Conservation (phyloP, 2,329 filamentous ascomycete genomes). For the Fusarium marasasianum region DNA sequence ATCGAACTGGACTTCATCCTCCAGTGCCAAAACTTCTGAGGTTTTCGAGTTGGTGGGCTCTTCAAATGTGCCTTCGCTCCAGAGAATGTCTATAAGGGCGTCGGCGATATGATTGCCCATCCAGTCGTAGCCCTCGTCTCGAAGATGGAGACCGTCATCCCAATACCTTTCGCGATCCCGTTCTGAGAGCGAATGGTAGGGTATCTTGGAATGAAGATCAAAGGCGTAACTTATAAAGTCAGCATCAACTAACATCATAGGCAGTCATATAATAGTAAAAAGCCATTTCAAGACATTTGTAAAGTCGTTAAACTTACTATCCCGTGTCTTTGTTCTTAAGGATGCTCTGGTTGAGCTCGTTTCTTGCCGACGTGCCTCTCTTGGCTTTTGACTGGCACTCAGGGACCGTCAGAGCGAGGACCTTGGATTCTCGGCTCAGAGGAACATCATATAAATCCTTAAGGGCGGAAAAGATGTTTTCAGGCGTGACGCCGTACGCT, state of each 20-base stretch:
- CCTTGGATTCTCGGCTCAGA: slow-evolving; percentile 59
- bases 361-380: slow-evolving; percentile 49
- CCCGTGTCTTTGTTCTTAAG: slow-evolving; percentile 57
- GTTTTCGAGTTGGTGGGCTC: slow-evolving; percentile 10
- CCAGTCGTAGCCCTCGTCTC: slow-evolving; percentile 66
- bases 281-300: too few relatives aligned
- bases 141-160: slow-evolving; percentile 70
- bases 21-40: neutral
- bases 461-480: slow-evolving; percentile 60
- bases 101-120: slow-evolving; percentile 68
- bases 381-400: slow-evolving; percentile 53
- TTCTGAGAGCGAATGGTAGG: slow-evolving; percentile 60
- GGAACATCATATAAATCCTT: slow-evolving; percentile 61
- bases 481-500: slow-evolving; percentile 48
- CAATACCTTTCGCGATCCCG: slow-evolving; percentile 61
- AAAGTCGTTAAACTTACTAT: slow-evolving; percentile 56
- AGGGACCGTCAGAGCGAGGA: slow-evolving; percentile 71
- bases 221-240: slow-evolving; percentile 60
- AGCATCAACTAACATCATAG: neutral
- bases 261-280: neutral
- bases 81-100: slow-evolving; percentile 59
- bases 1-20: slow-evolving; percentile 49
- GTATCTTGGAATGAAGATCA: slow-evolving; percentile 64
- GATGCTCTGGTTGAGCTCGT: slow-evolving; percentile 63
- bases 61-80: slow-evolving; percentile 43